These are phyloP conservation scores for Alternaria sp. DNA, from an alignment of 2,329 filamentous ascomycete species.

Conservation along the genomic window DNA sequence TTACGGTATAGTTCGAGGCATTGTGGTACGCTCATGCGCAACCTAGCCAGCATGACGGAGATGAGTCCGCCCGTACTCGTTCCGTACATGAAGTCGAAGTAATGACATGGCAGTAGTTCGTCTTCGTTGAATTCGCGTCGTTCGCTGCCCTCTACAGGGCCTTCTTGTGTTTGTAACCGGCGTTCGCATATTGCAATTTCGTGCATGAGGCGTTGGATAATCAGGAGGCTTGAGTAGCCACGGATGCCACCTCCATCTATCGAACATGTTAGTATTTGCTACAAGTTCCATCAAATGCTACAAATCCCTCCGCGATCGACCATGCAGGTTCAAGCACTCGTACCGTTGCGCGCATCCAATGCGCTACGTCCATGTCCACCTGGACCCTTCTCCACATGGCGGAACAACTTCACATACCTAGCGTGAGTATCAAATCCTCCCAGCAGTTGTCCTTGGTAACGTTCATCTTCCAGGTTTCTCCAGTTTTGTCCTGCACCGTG, in stretches of 20 bases:
- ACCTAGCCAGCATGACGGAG: slow-evolving; percentile 59
- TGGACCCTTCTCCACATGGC: slow-evolving; percentile 2
- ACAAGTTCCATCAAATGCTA: not conserved
- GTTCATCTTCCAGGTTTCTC: slow-evolving; percentile 54
- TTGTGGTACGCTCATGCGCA: slow-evolving; percentile 60
- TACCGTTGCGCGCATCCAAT: not conserved
- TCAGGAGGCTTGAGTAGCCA: slow-evolving; percentile 61
- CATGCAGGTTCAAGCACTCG: not conserved
- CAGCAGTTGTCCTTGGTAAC: slow-evolving; percentile 56
- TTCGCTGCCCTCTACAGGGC: slow-evolving; percentile 39
- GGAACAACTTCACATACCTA: slow-evolving; percentile 43
- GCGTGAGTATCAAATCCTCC: slow-evolving; percentile 59
- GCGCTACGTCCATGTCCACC: not conserved
- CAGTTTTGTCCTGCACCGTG: slow-evolving; percentile 52
- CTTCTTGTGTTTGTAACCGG: slow-evolving; percentile 55
- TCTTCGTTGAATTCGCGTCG: slow-evolving; percentile 50
- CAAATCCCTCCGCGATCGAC: not conserved
- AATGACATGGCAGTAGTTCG: slow-evolving; percentile 60
- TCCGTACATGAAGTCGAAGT: slow-evolving; percentile 64
- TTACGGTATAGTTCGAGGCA: slow-evolving; percentile 58
- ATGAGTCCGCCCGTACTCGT: slow-evolving; percentile 63
- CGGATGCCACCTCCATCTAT: slow-evolving; percentile 61
- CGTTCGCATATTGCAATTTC: slow-evolving; percentile 57
- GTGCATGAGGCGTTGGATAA: slow-evolving; percentile 60
- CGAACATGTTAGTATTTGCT: slow-evolving; percentile 26